Conservation (phyloP, 1,284 basidiomycete genomes). For the Ustilago curta region DNA sequence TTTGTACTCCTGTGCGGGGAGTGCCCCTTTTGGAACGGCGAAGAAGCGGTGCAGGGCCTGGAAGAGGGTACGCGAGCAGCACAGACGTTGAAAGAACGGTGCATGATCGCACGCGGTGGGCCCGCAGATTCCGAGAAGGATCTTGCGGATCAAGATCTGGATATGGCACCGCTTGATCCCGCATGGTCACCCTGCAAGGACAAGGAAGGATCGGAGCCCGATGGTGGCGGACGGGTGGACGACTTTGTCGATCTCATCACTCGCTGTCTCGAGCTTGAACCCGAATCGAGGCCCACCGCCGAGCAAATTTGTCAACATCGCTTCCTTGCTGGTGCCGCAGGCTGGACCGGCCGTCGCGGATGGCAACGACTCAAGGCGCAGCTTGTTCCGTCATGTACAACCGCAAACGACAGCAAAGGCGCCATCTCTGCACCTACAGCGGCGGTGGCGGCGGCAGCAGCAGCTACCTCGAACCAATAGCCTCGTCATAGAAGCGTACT, state of each 20-base stretch:
- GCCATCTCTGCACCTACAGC: not conserved
- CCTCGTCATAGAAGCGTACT: not conserved
- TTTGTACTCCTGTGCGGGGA: conserved; percentile 96
- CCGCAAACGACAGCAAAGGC: conserved; percentile 15
- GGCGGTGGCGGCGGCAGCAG: not conserved
- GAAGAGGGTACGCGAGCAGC: conserved; percentile 60
- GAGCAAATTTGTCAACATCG: conserved; percentile 80
- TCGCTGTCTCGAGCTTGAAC: conserved; percentile 81
- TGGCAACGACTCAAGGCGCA: conserved; percentile 56
- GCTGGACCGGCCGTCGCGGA: conserved; percentile 68
- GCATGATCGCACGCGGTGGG: conserved; percentile 43
- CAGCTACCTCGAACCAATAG: not conserved
- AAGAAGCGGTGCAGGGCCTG: conserved; percentile 63
- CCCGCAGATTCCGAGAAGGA: conserved; percentile 30
- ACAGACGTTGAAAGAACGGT: conserved; percentile 55
- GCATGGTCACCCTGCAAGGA: conserved; percentile 38
- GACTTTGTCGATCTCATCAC: conserved; percentile 83
- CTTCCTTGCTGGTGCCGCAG: conserved; percentile 78
- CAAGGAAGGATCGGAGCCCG: conserved; percentile 65
- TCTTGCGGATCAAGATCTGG: conserved; percentile 17
- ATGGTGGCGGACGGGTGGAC: conserved; percentile 82
- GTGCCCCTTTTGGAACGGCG: conserved; percentile 79
- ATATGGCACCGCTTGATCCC: conserved; percentile 34
- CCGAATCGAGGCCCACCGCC: conserved; percentile 76
- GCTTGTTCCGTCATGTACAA: conserved; percentile 32